These are phyloP conservation scores for Sextonia rubra DNA, from an alignment of 164 flowering plant species.

Conservation along the genomic window DNA sequence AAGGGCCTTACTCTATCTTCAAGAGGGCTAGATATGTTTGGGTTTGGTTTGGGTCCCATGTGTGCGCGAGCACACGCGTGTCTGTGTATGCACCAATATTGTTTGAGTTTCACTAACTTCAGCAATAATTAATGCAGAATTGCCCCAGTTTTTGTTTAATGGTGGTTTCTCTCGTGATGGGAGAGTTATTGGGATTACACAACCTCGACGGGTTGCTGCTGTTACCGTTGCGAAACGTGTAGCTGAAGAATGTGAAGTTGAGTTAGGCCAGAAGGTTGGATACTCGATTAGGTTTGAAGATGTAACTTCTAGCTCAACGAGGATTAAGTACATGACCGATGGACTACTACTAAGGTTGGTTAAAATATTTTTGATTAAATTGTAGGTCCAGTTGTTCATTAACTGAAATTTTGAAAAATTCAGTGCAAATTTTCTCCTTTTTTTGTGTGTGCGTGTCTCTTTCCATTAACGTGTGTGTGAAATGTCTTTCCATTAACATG, in stretches of 20 bases:
- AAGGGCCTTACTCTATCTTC: too few relatives aligned
- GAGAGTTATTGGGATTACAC: slow-evolving; percentile 74
- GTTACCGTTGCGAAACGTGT: slow-evolving; percentile 93
- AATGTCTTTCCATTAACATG: too few relatives aligned
- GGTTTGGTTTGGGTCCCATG: too few relatives aligned
- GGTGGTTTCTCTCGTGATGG: slow-evolving; percentile 71
- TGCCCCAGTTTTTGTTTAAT: slow-evolving; percentile 80
- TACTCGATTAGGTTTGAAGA: slow-evolving; percentile 95
- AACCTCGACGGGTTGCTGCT: slow-evolving; percentile 94
- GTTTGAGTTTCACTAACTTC: slow-evolving; percentile 6
- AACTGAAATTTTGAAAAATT: not conserved
- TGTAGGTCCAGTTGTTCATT: not conserved
- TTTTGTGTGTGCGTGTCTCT: too few relatives aligned
- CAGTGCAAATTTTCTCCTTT: not conserved
- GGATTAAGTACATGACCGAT: slow-evolving; percentile 96
- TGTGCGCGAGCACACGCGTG: too few relatives aligned
- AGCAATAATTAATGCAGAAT: slow-evolving; percentile 37
- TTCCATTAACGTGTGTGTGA: too few relatives aligned
- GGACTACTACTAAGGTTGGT: slow-evolving; percentile 75
- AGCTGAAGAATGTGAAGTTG: slow-evolving; percentile 88
- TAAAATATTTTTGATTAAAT: not conserved
- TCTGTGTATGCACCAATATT: not conserved
- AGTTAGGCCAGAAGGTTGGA: slow-evolving; percentile 84
- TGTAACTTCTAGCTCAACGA: slow-evolving; percentile 63
- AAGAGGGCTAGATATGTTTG: too few relatives aligned